Base-by-base conservation (phyloP, 192 early-diverging fungal genomes). In the Coemansia erecta region DNA sequence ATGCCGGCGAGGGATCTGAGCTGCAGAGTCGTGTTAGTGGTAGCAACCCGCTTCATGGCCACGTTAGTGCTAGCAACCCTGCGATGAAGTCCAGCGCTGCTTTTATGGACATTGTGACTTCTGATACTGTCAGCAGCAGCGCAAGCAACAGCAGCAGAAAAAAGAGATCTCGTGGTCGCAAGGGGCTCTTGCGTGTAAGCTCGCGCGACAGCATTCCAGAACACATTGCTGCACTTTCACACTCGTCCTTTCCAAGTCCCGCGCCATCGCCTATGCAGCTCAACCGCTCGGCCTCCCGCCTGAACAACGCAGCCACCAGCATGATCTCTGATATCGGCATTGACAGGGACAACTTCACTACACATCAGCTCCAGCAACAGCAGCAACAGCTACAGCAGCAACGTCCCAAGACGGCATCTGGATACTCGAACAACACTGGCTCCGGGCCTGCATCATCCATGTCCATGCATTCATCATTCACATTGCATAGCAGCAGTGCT, bases 191-290 rank as follows among this genome's bases (percentile, higher is more conserved):
- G 45, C 61, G 58, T 8, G 49, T 62, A 8, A 55, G 59, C 19
- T 78, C 75, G 37, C 65, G 75, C n/a, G 75, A 78, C 26, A 72
- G 69, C 60, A 67, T 77, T 23, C 66, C 69, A 11, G 69, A 78
- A 22, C 75, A 78, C 44, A 68, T 78, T 52, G 61, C 70, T n/a
- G 75, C 69, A 23, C 75, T 78, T 14, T 78, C 75, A 9, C 75
- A 72, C 53, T 78, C 75, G 19, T 70, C 75, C 14, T 78, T 78
- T 22, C 75, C 75, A 28, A 78, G 75, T 39, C 75, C 75, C 6
- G 70, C 63, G 8, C 66, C 75, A 14, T 55, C 58, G 3, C 65
- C 75, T 11, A 53, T 46, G 33, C 62, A 68, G 39, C 53, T 68
- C 18, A 68, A 77, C 18, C 60, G 60, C 41, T 57, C 68, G 11